Conservation (phyloP, 1,284 basidiomycete species). For the Inonotus hispidus region DNA sequence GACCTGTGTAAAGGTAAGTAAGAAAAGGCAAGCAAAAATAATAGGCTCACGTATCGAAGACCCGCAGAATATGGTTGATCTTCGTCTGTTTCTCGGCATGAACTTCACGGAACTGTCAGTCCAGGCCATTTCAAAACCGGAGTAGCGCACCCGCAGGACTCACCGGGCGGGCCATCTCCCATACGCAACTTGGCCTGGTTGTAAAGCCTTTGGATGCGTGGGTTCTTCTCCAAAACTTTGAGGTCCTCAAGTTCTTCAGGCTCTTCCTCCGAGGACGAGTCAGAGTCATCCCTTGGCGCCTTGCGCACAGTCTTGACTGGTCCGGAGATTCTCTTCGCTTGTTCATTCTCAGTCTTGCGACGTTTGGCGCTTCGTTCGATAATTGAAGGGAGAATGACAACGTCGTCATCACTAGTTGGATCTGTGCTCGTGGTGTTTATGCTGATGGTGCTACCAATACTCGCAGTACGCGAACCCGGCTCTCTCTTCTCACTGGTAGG, state of each 20-base stretch:
- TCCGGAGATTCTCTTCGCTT: neutral
- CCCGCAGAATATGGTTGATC: slow-evolving; percentile 67
- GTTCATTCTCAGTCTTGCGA: slow-evolving; percentile 6
- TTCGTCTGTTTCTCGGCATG: slow-evolving; percentile 57
- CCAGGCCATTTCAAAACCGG: neutral
- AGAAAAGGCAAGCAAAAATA: neutral
- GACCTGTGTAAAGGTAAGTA: slow-evolving; percentile 38
- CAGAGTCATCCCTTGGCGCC: neutral
- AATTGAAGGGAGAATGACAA: neutral
- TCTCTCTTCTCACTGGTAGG: slow-evolving; percentile 19
- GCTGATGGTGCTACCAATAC: slow-evolving; percentile 12
- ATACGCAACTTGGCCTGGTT: slow-evolving; percentile 46
- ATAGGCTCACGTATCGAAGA: slow-evolving; percentile 66
- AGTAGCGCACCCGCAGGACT: slow-evolving; percentile 30
- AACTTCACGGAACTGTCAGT: slow-evolving; percentile 35
- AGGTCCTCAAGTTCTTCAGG: slow-evolving; percentile 26
- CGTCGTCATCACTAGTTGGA: slow-evolving; percentile 9
- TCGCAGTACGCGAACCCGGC: slow-evolving; percentile 3
- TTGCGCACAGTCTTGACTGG: neutral
- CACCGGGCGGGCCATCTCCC: slow-evolving; percentile 56
- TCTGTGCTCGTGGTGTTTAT: slow-evolving; percentile 8
- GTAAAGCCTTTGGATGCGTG: slow-evolving; percentile 45
- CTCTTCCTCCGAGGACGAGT: slow-evolving; percentile 20
- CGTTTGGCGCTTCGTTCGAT: slow-evolving; percentile 4
- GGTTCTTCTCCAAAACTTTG: slow-evolving; percentile 40